Conservation (phyloP, 1,284 basidiomycete species). For the Acaromyces ingoldii region DNA sequence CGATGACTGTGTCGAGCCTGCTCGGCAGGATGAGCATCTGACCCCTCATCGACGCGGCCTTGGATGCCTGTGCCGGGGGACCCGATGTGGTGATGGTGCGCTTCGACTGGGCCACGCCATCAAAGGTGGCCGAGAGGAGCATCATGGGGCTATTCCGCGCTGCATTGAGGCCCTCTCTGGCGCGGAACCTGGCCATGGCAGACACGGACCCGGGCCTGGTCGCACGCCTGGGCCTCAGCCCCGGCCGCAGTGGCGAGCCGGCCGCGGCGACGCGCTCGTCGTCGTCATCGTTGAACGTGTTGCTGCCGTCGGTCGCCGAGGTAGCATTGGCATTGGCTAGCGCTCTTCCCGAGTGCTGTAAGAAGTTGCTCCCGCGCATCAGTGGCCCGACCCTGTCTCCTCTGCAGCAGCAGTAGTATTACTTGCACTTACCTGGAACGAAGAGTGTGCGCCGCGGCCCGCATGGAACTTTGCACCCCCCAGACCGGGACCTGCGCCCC, state of each 20-base stretch:
- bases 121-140: too few species aligned
- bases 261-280: conserved; percentile 1
- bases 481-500: conserved; percentile 31
- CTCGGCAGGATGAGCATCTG: too few species aligned
- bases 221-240: neutral
- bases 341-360: conserved; percentile 27
- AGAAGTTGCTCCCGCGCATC: too few species aligned
- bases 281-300: conserved; percentile 15
- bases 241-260: neutral
- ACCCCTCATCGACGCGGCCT: too few species aligned
- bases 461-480: conserved; percentile 44
- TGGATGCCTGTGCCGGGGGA: too few species aligned
- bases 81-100: too few species aligned
- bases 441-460: conserved; percentile 35
- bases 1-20: too few species aligned
- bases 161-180: neutral
- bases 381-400: neutral
- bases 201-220: too few species aligned
- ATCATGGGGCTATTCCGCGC: neutral
- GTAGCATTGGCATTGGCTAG: conserved; percentile 30
- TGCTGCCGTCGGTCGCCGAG: conserved; percentile 17
- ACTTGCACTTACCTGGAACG: conserved; percentile 17
- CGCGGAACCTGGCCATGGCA: neutral
- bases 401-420: neutral
- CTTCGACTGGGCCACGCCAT: too few species aligned